These are phyloP conservation scores for Macrophomina phaseolina DNA, from an alignment of 2,329 filamentous ascomycete genomes.

Conservation along the genomic window DNA sequence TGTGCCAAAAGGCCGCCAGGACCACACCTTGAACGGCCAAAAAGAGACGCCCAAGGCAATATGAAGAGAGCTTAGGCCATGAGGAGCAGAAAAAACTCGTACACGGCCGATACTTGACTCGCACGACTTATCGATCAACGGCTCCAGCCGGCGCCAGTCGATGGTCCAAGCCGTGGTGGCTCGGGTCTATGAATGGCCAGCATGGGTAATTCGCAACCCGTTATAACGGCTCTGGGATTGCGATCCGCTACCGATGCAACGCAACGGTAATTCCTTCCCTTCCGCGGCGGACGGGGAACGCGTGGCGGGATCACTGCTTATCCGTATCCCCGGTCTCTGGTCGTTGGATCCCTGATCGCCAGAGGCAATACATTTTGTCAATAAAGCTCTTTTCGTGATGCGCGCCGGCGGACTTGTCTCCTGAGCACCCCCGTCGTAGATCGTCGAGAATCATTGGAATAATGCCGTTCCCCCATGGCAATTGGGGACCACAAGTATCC, in stretches of 20 bases:
- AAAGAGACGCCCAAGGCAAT: neutral
- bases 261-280: conserved; percentile 16
- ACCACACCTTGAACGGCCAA: neutral
- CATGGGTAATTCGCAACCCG: neutral
- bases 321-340: conserved; percentile 18
- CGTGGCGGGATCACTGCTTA: conserved; percentile 4
- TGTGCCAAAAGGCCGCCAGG: neutral
- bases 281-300: neutral
- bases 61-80: neutral
- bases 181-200: neutral
- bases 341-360: conserved; percentile 17
- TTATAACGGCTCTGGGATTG: conserved; percentile 17
- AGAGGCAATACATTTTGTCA: neutral
- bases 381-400: neutral
- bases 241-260: conserved; percentile 21
- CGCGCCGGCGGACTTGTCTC: neutral
- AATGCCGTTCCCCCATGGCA: too few species aligned
- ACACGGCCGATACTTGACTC: neutral
- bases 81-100: neutral
- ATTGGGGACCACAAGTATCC: neutral
- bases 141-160: neutral
- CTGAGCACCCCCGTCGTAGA: neutral
- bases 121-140: neutral
- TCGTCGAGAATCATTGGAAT: neutral
- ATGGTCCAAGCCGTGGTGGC: conserved; percentile 11